Percentiles rank a stretch among this genome's conserved stretches.
Evolutionary conservation across 2,329 filamentous ascomycete species (phyloP).

Genomic region (Calonectria fujianensis): DNA sequence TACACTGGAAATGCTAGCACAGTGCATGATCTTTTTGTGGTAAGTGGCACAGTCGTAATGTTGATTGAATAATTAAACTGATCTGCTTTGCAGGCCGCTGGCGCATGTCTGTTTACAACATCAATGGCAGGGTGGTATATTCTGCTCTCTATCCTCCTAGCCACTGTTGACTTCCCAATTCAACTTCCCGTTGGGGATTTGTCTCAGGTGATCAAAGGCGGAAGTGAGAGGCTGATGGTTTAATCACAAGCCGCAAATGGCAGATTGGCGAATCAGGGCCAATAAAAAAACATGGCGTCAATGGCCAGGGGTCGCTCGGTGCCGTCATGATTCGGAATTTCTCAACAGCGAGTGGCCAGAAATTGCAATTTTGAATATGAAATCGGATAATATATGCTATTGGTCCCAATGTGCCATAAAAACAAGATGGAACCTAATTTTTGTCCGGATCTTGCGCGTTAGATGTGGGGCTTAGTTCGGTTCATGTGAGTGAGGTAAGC

Average conservation of each 20-base stretch:
- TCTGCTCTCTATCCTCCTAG: conserved; percentile 70
- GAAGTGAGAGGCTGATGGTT: background rate
- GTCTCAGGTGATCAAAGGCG: conserved; percentile 62
- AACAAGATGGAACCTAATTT: too few relatives aligned
- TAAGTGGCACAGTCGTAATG: background rate
- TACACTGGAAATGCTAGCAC: conserved; percentile 15
- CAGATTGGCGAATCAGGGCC: background rate
- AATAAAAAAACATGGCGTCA: too few relatives aligned
- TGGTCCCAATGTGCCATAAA: too few relatives aligned
- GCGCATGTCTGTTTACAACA: background rate
- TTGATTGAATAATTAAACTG: background rate
- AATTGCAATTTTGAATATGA: too few relatives aligned
- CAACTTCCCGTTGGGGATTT: conserved; percentile 73
- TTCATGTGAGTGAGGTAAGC: too few relatives aligned
- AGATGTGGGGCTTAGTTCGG: too few relatives aligned
- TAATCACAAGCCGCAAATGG: background rate
- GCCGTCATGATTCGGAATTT: too few relatives aligned
- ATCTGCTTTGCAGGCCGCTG: background rate
- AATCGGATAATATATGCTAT: too few relatives aligned
- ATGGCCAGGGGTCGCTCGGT: too few relatives aligned
- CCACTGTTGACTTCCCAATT: conserved; percentile 73
- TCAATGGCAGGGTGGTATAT: conserved; percentile 69
- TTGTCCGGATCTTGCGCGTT: too few relatives aligned
- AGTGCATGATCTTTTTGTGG: background rate
- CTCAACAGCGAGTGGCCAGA: too few relatives aligned